Evolutionary conservation across 441 rosid species (phyloP), one percentile per base, ranked within the genome.

Genomic region (Gossypium aridum): DNA sequence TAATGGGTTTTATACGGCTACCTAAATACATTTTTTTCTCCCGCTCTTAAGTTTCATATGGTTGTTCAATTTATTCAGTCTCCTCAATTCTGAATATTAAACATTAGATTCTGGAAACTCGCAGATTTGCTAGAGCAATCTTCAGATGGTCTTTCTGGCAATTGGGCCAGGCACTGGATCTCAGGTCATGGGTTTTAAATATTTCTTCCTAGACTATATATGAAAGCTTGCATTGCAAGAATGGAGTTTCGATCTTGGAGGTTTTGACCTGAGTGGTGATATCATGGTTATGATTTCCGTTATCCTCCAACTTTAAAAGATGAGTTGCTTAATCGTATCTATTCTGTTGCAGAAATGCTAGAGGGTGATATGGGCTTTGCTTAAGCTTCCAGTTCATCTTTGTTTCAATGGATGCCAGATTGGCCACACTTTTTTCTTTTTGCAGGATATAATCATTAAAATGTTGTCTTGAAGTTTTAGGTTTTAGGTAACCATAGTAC

Each of bases 61-160:
- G 74, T 83, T 83, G 62, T 83, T 47, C 79, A 77, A 64, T 83
- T 62, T 77, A 47, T 72, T 62, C 63, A 79, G 78, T 66, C 74
- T 78, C 84, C 71, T 71, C 82, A 83, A 76, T 86, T 78, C 80
- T 79, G 87, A 85, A 78, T 86, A 87, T 85, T 88, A 80, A 85
- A 57, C 80, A 62, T 77, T 83, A 88, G 92, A 85, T 88, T 88
- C 86, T 87, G 91, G 92, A 92, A 88, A 85, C 81, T 87, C 89
- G 89, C 90, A 90, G 92, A 90, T 90, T 54, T 81, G 85, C 91
- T 87, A 85, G 92, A 87, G 91, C 89, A 81, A 74, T 85, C 90
- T 85, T 82, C 90, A 81, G 89, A 85, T 85, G 86, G 90, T 87
- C 83, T 80, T 81, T 85, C 89, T 87, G 88, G 90, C 85, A 84